Conservation (phyloP, 148 eudicot species). For the Fagopyrum esculentum region DNA sequence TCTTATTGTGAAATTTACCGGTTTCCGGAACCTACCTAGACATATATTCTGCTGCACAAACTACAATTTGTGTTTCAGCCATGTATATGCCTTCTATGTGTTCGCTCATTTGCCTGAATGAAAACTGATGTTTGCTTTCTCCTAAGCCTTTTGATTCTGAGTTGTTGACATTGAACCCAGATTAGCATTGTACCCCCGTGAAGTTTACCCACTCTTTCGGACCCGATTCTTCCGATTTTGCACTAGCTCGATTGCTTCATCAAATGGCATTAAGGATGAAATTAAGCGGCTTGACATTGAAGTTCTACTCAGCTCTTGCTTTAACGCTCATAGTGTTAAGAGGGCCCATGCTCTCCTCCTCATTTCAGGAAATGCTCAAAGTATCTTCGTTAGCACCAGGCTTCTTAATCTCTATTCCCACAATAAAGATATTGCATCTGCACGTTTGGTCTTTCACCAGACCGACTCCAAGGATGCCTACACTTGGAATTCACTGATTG, state of each 20-base stretch:
- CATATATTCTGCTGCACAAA: not conserved
- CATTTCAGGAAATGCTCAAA: constrained; percentile 50
- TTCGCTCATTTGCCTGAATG: constrained; percentile 12
- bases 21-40: constrained; percentile 1
- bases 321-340: constrained; percentile 24
- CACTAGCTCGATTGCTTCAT: constrained; percentile 20
- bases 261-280: constrained; percentile 22
- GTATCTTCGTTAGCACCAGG: constrained; percentile 41
- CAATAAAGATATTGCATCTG: constrained; percentile 43
- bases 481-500: constrained; percentile 71
- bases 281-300: constrained; percentile 39
- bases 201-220: constrained; percentile 18
- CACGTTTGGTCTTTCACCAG: constrained; percentile 38
- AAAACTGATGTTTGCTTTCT: not conserved
- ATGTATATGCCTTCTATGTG: constrained; percentile 3
- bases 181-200: constrained; percentile 25
- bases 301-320: constrained; percentile 37
- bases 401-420: constrained; percentile 58
- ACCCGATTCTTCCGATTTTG: constrained; percentile 22
- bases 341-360: constrained; percentile 49
- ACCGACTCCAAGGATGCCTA: constrained; percentile 45
- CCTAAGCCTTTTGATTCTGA: not conserved
- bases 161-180: constrained; percentile 10
- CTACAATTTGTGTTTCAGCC: not conserved
- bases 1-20: not conserved